Conservation (phyloP, 2,329 filamentous ascomycete species). For the Paecilomyces variotii region DNA sequence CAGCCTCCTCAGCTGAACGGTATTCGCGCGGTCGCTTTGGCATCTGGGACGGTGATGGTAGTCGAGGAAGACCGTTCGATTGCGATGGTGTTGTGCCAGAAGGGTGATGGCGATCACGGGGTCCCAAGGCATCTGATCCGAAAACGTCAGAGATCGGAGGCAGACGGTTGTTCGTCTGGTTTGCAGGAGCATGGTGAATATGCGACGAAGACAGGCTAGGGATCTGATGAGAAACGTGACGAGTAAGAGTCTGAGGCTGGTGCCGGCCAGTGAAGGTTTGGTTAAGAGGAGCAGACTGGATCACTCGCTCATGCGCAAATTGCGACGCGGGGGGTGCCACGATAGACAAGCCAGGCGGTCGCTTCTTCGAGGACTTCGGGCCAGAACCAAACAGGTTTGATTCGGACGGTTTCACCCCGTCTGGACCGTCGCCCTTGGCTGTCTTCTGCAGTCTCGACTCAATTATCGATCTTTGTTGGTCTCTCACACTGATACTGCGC, state of each 20-base stretch:
- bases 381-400: slow-evolving; percentile 30
- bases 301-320: slow-evolving; percentile 88
- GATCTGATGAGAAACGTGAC: slow-evolving; percentile 72
- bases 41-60: slow-evolving; percentile 64
- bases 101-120: slow-evolving; percentile 30
- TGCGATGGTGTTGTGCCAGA: slow-evolving; percentile 49
- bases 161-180: slow-evolving; percentile 82
- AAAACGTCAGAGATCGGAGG: slow-evolving; percentile 95
- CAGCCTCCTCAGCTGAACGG: slow-evolving; percentile 90
- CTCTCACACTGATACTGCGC: slow-evolving; percentile 83
- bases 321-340: slow-evolving; percentile 88
- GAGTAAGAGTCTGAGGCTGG: slow-evolving; percentile 65
- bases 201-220: slow-evolving; percentile 78
- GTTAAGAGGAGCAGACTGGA: slow-evolving; percentile 90
- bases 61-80: slow-evolving; percentile 56
- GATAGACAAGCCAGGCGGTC: slow-evolving; percentile 77
- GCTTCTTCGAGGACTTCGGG: slow-evolving; percentile 39
- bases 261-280: slow-evolving; percentile 92
- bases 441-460: slow-evolving; percentile 85
- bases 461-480: slow-evolving; percentile 92
- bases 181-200: slow-evolving; percentile 81
- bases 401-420: slow-evolving; percentile 49
- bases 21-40: slow-evolving; percentile 69
- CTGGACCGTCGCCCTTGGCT: slow-evolving; percentile 65
- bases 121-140: slow-evolving; percentile 60